Evolutionary conservation across 495 filamentous ascomycete genomes (phyloP), one percentile per base, ranked within the genome.

Genomic region (Neurospora sp.): DNA sequence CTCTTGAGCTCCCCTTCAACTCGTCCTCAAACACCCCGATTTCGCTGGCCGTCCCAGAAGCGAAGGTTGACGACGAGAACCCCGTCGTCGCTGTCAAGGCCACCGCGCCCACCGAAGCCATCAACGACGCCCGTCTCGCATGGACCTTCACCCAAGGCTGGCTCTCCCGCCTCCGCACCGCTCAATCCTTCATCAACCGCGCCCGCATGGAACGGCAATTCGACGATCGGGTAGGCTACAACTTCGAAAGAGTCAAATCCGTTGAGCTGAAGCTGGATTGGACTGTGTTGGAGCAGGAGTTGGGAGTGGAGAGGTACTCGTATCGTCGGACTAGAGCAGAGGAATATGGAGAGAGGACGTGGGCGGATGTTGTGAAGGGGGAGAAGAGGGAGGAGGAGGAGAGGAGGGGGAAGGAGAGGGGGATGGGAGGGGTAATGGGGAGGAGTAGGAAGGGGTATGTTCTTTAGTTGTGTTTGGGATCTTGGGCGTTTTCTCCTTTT

Each of bases 61-160:
- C n/a, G n/a, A n/a, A n/a, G n/a, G n/a, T n/a, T n/a, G n/a, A n/a
- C n/a, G n/a, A n/a, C n/a, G n/a, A n/a, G n/a, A n/a, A n/a, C n/a
- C n/a, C n/a, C n/a, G 35, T 35, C 35, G 4, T 35, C 35, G 4
- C 35, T 35, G 35, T 35, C 35, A 35, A 35, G 35, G 4, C 35
- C 35, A 23, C 39, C 5, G 41, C 5, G 35, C 35, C 35, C 35
- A 23, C 39, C 5, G 41, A 74, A 37, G 75, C 74, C 1, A 39
- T 69, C 18, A 71, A 71, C 2, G 75, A 77, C 0, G 44, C 48
- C 18, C 69, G 74, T 8, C 71, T 79, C 16, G 70, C 78, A 4
- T 77, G 75, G 74, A 16, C 70, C 27, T 79, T 77, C 77, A 73
- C 74, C 0, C 74, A 79, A 62, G 78, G 78, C 16, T 78, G 78